phyloP scores from a whole-genome alignment of 208 protist genomes.

The Leishmania major region DNA sequence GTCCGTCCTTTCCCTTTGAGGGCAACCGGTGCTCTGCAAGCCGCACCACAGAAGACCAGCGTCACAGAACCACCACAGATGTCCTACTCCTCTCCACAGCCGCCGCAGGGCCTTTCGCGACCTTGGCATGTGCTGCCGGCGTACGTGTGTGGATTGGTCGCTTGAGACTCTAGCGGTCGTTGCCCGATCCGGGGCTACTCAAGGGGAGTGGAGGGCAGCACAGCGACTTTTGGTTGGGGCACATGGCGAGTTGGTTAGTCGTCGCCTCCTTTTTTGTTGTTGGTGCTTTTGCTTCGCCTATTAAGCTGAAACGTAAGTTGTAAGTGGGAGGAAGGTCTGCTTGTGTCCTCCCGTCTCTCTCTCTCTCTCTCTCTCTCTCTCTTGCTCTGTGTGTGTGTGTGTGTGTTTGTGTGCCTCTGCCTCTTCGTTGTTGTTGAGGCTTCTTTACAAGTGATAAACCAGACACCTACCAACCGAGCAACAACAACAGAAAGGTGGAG shows the following conservation, averaged over 20 bases:
- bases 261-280: background rate
- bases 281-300: background rate
- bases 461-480: background rate
- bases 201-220: background rate
- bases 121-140: background rate
- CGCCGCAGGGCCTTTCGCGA: background rate
- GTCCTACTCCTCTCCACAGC: background rate
- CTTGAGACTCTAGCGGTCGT: background rate
- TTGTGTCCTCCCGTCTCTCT: background rate
- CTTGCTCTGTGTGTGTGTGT: no score
- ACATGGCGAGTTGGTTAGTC: background rate
- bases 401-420: no score
- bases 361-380: no score
- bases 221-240: background rate
- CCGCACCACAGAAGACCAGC: background rate
- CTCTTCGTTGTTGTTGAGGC: background rate
- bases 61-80: background rate
- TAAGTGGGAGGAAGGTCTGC: background rate
- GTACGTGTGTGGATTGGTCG: background rate
- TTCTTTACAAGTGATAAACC: background rate
- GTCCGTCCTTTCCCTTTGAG: background rate
- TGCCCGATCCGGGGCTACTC: background rate
- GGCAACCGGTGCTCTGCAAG: background rate
- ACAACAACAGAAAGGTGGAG: background rate
- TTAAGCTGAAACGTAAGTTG: background rate